Evolutionary conservation across 306 rosid species (phyloP).

Genomic region (Chamaecrista fasciculata): DNA sequence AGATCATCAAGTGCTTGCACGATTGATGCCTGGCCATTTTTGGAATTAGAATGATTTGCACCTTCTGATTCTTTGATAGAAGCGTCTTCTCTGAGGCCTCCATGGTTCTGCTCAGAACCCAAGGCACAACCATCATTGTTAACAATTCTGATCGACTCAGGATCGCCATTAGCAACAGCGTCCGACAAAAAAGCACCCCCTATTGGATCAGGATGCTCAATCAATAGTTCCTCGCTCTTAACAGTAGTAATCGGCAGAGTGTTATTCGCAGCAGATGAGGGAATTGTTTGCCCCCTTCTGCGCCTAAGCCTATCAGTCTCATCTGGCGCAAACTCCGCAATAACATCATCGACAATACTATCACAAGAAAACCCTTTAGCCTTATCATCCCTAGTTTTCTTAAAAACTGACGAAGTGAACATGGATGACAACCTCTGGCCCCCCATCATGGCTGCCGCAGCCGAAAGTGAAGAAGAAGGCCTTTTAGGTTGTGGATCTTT

Average conservation of each 20-base stretch:
- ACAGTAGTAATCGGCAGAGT: background rate
- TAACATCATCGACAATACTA: constrained; percentile 79
- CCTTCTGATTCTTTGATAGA: constrained; percentile 22
- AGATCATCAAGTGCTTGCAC: constrained; percentile 21
- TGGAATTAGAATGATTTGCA: constrained; percentile 22
- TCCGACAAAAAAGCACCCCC: constrained; percentile 17
- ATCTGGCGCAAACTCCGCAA: constrained; percentile 86
- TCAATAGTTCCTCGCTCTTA: constrained; percentile 29
- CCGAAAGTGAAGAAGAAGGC: constrained; percentile 62
- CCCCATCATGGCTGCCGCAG: constrained; percentile 92
- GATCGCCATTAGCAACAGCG: constrained; percentile 11
- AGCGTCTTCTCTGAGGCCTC: constrained; percentile 22
- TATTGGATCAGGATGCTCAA: constrained; percentile 21
- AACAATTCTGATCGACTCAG: constrained; percentile 1
- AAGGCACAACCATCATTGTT: constrained; percentile 25
- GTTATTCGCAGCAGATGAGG: constrained; percentile 21
- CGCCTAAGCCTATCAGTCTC: constrained; percentile 69
- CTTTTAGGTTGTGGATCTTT: constrained; percentile 57
- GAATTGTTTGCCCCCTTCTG: constrained; percentile 40
- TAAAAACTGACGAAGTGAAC: constrained; percentile 76
- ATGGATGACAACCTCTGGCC: constrained; percentile 76
- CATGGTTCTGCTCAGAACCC: constrained; percentile 30
- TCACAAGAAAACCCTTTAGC: constrained; percentile 43
- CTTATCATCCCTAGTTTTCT: constrained; percentile 63
- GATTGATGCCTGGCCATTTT: constrained; percentile 13